These are phyloP conservation scores for Gastrolobium bilobum DNA, from an alignment of 306 rosid genomes.

Conservation along the genomic window DNA sequence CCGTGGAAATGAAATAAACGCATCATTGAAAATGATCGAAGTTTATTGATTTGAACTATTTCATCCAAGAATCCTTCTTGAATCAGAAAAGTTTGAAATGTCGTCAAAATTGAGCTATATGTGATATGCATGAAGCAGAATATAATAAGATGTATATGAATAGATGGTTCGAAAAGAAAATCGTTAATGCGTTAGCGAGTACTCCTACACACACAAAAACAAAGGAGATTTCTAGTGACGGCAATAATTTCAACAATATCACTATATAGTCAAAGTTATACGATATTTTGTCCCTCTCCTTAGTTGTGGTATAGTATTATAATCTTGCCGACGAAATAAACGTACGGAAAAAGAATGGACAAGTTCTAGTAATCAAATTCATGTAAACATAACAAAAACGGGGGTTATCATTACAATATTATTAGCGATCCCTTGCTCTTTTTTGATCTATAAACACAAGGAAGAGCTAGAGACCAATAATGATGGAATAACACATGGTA, in stretches of 20 bases:
- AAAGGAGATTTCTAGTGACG: background rate
- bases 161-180: too few relatives aligned
- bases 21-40: too few relatives aligned
- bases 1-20: too few relatives aligned
- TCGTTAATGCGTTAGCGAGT: too few relatives aligned
- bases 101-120: too few relatives aligned
- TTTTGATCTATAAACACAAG: background rate
- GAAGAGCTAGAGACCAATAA: background rate
- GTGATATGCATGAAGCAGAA: too few relatives aligned
- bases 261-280: background rate
- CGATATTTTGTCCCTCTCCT: slow-evolving; percentile 22
- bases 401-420: slow-evolving; percentile 38
- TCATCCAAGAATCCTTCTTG: too few relatives aligned
- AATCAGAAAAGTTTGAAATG: too few relatives aligned
- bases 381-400: slow-evolving; percentile 7
- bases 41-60: too few relatives aligned
- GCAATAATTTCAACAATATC: background rate
- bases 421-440: background rate
- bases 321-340: background rate
- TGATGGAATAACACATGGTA: slow-evolving; percentile 14
- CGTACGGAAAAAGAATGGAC: background rate
- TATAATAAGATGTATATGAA: too few relatives aligned
- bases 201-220: background rate
- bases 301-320: background rate
- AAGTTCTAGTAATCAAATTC: background rate